Percentiles rank a stretch among this genome's conserved stretches.
phyloP scores from a whole-genome alignment of 805 yeast species.

The Teunomyces lycoperdinae region DNA sequence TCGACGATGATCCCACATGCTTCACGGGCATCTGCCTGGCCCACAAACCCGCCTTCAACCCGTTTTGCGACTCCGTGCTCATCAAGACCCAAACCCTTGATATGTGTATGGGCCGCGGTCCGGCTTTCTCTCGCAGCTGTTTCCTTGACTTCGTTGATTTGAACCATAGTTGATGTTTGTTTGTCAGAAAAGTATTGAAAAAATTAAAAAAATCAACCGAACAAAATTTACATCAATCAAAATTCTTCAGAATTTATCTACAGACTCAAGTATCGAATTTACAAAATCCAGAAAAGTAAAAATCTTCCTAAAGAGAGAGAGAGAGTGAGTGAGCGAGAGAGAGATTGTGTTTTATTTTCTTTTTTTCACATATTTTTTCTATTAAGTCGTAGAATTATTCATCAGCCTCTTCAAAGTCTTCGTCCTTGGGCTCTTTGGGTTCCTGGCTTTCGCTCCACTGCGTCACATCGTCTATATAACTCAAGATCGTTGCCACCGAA shows the following conservation, averaged over 20 bases:
- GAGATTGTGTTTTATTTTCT: background rate
- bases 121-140: constrained; percentile 52
- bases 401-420: constrained; percentile 9
- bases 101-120: constrained; percentile 96
- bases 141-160: constrained; percentile 73
- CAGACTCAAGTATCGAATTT: no score
- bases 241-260: no score
- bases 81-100: constrained; percentile 90
- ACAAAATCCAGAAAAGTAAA: no score
- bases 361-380: background rate
- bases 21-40: constrained; percentile 73
- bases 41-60: constrained; percentile 86
- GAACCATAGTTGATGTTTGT: constrained; percentile 51
- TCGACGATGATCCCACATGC: constrained; percentile 96
- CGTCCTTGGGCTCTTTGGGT: constrained; percentile 82
- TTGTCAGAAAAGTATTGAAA: background rate
- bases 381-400: background rate
- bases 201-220: background rate
- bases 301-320: no score
- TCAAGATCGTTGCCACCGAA: constrained; percentile 75
- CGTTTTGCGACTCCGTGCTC: constrained; percentile 82
- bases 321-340: no score
- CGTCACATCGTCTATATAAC: constrained; percentile 93
- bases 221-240: no score
- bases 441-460: constrained; percentile 98